Percentiles rank a stretch among this genome's conserved stretches.
These are phyloP conservation scores for Lactifluus piperatus DNA, from an alignment of 768 basidiomycete genomes.

Conservation along the genomic window DNA sequence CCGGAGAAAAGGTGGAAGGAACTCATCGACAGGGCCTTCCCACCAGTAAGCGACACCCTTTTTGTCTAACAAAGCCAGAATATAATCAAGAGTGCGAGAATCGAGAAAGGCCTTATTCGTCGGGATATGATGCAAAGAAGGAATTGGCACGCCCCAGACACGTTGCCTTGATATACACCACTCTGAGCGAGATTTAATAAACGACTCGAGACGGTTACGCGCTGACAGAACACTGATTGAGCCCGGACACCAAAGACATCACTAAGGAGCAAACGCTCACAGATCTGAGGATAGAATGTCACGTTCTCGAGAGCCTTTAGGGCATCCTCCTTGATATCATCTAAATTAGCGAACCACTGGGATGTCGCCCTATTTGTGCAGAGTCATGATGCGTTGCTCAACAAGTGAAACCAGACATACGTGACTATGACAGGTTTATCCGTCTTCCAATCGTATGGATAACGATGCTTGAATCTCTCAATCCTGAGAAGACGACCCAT, in stretches of 20 bases:
- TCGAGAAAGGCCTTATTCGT: constrained; percentile 61
- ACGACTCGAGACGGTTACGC: constrained; percentile 79
- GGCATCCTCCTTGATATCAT: constrained; percentile 71
- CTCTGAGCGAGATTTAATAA: constrained; percentile 81
- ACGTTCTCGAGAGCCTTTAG: constrained; percentile 60
- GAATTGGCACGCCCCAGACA: constrained; percentile 96
- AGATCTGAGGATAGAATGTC: constrained; percentile 63
- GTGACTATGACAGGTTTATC: constrained; percentile 85
- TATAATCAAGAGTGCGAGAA: constrained; percentile 56
- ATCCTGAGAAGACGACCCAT: constrained; percentile 52
- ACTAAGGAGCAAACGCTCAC: constrained; percentile 35
- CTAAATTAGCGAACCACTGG: constrained; percentile 96
- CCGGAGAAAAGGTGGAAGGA: constrained; percentile 57
- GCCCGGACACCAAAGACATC: not conserved
- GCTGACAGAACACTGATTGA: constrained; percentile 37
- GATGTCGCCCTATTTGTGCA: constrained; percentile 64
- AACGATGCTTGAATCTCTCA: constrained; percentile 72
- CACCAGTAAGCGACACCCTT: constrained; percentile 88
- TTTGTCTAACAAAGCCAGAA: constrained; percentile 60
- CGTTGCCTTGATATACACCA: constrained; percentile 99
- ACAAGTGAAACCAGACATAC: constrained; percentile 35
- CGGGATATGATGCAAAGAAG: constrained; percentile 62
- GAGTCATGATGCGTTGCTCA: not conserved
- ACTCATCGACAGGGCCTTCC: constrained; percentile 75
- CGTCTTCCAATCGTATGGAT: constrained; percentile 97